Base-by-base conservation (phyloP, 768 basidiomycete genomes). In the Cystobasidiopsis lactophilus region DNA sequence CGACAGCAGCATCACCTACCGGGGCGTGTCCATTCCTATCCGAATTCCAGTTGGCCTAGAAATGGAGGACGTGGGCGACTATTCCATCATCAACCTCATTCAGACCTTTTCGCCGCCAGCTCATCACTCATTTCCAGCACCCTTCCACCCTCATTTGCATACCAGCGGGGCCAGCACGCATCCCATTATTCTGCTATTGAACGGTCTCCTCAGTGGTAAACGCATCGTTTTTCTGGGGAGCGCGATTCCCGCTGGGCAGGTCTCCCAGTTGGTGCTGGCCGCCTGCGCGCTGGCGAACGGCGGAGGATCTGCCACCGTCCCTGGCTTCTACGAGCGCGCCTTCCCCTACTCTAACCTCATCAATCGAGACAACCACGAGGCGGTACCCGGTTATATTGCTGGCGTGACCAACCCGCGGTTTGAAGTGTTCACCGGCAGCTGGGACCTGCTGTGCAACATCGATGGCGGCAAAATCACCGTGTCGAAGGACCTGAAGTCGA, bases 361-460 rank as follows among this genome's bases (percentile, higher is more conserved):
- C 72, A 58, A 66, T 52, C 71, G 81, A 53, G 88, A 91, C 58
- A 83, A 89, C 61, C 82, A 89, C 75, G 82, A 89, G 66, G 43
- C 35, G 10, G 52, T 50, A 30, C 79, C 82, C 3, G 91, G 85
- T 13, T 98, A 80, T 63, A 88, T 98, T 50, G 93, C 89, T 10
- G 93, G 93, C 1, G 91, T 96, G 2, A 89, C 85, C 1, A 98
- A 98, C 62, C 93, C 89, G 2, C 86, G 95, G 43, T 95, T 95
- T 67, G 85, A 91, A 62, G 72, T 80, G 1, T 75, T 80, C 0
- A 77, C 79, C 0, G 73, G 76, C 13, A 64, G 65, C 26, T 98
- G 93, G 93, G 93, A 98, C 66, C 70, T 98, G 7, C 71, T 95
- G 38, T 82, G 91, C 65, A 86, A 96, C 63, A 78, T 95, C 56